Percentiles rank a stretch among this genome's conserved stretches.
phyloP scores from a whole-genome alignment of 164 flowering plant species.

The Pachysandra terminalis region DNA sequence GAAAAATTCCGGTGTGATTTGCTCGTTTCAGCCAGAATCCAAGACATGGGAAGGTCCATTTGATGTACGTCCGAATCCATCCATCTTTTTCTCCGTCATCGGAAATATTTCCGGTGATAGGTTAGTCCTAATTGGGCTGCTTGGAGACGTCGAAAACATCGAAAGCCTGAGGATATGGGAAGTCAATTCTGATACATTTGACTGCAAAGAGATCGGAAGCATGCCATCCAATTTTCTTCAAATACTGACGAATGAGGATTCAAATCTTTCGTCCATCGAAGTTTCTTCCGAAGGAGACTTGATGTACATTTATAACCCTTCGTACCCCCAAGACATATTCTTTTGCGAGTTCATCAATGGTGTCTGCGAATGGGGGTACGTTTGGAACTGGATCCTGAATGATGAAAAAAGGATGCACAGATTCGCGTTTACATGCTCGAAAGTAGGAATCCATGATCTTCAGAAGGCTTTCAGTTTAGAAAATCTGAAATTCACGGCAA shows the following conservation, averaged over 20 bases:
- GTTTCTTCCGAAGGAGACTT: conserved; percentile 24
- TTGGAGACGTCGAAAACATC: conserved; percentile 27
- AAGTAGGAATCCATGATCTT: conserved; percentile 42
- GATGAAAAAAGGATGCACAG: conserved; percentile 25
- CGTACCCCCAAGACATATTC: conserved; percentile 37
- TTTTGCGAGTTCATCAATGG: conserved; percentile 34
- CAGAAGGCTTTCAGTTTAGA: conserved; percentile 15
- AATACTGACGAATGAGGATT: conserved; percentile 24
- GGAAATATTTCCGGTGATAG: conserved; percentile 26
- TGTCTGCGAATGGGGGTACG: conserved; percentile 39
- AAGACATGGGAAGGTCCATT: conserved; percentile 44
- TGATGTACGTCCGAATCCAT: conserved; percentile 31
- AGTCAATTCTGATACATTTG: conserved; percentile 24
- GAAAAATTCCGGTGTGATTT: conserved; percentile 42
- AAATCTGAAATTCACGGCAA: conserved; percentile 13
- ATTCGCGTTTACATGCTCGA: conserved; percentile 37
- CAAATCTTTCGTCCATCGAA: conserved; percentile 18
- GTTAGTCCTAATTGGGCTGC: conserved; percentile 45
- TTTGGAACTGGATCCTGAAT: conserved; percentile 24
- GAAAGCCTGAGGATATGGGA: conserved; percentile 48
- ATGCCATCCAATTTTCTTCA: conserved; percentile 45
- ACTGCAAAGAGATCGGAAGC: conserved; percentile 33
- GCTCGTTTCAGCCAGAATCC: conserved; percentile 38
- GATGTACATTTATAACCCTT: conserved; percentile 35
- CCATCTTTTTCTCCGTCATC: conserved; percentile 29